phyloP scores from a whole-genome alignment of 192 early-diverging fungal genomes.

The Thamnidium elegans region DNA sequence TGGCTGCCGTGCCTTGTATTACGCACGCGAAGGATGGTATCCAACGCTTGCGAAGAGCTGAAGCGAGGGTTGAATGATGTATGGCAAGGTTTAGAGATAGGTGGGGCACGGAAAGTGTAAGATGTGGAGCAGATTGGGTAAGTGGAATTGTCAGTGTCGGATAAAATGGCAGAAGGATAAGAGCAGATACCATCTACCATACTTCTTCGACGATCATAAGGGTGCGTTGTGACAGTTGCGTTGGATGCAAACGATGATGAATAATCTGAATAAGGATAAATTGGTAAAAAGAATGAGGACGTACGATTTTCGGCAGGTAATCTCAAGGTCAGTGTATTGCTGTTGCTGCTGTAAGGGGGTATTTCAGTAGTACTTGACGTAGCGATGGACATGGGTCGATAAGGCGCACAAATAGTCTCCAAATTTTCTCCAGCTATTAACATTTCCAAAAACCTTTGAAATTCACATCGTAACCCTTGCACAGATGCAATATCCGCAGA shows the following conservation, averaged over 20 bases:
- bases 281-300: slow-evolving; percentile 3
- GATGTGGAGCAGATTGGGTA: not conserved
- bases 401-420: slow-evolving; percentile 23
- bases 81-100: not conserved
- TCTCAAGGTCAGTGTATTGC: not conserved
- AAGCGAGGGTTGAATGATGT: slow-evolving; percentile 7
- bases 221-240: not conserved
- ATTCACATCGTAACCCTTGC: slow-evolving; percentile 78
- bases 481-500: slow-evolving; percentile 79
- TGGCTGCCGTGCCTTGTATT: slow-evolving; percentile 16
- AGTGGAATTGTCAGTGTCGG: not conserved
- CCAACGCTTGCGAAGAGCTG: slow-evolving; percentile 8
- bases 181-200: slow-evolving; percentile 13
- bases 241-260: not conserved
- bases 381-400: not conserved
- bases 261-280: not conserved
- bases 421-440: slow-evolving; percentile 8
- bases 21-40: slow-evolving; percentile 4
- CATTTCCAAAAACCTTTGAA: slow-evolving; percentile 62
- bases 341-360: not conserved
- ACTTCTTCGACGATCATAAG: slow-evolving; percentile 18
- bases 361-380: not conserved
- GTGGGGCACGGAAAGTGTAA: not conserved
- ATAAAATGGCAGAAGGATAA: not conserved
- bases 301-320: slow-evolving; percentile 9